Evolutionary conservation across 345 rosid genomes (phyloP).

Genomic region (Pugionium cornutum): DNA sequence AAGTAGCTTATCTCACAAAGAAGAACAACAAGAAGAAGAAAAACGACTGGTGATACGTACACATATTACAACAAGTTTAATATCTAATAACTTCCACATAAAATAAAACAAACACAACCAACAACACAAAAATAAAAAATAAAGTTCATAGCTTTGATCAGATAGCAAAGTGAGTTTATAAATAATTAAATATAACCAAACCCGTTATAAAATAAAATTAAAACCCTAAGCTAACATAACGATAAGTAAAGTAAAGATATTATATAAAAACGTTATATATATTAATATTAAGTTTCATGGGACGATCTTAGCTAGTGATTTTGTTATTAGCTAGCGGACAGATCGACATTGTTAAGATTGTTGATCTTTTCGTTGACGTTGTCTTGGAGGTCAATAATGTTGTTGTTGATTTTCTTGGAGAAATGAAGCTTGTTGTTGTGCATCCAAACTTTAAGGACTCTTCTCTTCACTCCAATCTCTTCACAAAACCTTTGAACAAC

Average conservation of each 20-base stretch:
- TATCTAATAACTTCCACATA: constrained; percentile 17
- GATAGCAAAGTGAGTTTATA: constrained; percentile 26
- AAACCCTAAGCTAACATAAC: constrained; percentile 25
- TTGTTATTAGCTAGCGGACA: constrained; percentile 37
- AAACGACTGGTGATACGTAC: constrained; percentile 2
- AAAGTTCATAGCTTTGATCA: constrained; percentile 13
- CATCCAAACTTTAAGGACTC: constrained; percentile 78
- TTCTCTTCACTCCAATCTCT: constrained; percentile 61
- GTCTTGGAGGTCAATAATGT: constrained; percentile 39
- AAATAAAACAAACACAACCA: neutral
- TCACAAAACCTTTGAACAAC: constrained; percentile 80
- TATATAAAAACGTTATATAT: too few relatives aligned
- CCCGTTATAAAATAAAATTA: constrained; percentile 6
- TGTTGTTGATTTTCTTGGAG: constrained; percentile 38
- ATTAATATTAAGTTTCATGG: neutral
- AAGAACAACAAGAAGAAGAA: constrained; percentile 23
- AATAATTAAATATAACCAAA: constrained; percentile 22
- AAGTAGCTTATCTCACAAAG: constrained; percentile 31
- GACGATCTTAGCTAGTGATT: constrained; percentile 27
- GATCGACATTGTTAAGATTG: constrained; percentile 30
- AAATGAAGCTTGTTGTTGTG: constrained; percentile 62
- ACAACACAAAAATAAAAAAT: neutral
- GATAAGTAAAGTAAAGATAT: neutral
- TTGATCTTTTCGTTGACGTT: constrained; percentile 31
- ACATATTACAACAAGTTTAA: constrained; percentile 29